Percentiles rank a stretch among this genome's conserved stretches.
Evolutionary conservation across 495 filamentous ascomycete genomes (phyloP).

Genomic region (Hapsidospora chrysogenum): DNA sequence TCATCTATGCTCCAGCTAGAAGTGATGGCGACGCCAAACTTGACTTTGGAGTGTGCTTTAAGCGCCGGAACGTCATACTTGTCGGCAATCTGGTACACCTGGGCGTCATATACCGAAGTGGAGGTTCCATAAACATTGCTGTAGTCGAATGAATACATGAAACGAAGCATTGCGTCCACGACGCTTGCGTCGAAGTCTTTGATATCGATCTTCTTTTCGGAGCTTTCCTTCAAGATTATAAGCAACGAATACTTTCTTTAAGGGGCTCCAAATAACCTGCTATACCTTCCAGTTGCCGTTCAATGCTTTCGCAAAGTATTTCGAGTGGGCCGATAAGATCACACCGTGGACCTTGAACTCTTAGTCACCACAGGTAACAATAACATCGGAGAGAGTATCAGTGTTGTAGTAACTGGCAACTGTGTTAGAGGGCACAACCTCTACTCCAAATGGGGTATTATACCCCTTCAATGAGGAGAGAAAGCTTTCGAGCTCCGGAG

Average conservation of each 20-base stretch:
- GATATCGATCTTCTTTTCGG: background rate
- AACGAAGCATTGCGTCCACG: background rate
- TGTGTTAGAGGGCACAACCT: too few relatives aligned
- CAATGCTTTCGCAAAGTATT: background rate
- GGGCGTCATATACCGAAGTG: background rate
- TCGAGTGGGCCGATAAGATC: background rate
- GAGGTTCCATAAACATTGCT: background rate
- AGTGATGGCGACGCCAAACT: background rate
- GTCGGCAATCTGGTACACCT: background rate
- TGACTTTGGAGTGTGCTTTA: background rate
- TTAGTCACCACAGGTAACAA: background rate
- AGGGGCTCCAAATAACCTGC: too few relatives aligned
- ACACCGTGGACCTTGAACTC: background rate
- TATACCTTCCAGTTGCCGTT: background rate
- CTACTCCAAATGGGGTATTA: background rate
- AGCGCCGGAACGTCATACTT: background rate
- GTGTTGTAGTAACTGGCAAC: background rate
- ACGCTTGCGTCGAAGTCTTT: background rate
- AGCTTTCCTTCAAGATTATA: background rate
- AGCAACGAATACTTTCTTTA: too few relatives aligned
- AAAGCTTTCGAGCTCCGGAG: background rate
- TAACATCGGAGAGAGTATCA: background rate
- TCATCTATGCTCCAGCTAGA: background rate
- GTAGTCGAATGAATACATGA: background rate
- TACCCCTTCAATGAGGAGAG: background rate